Evolutionary conservation across 805 yeast genomes (phyloP).

Genomic region (Wickerhamomyces queroliae): DNA sequence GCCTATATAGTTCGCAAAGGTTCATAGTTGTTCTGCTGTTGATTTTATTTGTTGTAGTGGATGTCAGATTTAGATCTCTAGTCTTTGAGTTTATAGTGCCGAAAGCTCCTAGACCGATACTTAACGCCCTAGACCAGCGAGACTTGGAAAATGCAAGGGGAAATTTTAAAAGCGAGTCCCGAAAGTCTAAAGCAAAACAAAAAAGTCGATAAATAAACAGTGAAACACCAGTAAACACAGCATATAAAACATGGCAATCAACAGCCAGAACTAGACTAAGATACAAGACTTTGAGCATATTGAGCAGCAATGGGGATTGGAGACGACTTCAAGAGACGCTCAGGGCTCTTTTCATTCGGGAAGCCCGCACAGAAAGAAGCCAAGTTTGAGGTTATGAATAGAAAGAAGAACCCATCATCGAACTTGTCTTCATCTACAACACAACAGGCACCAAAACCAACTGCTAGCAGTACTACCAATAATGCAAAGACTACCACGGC

Average conservation of each 20-base stretch:
- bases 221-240: no score
- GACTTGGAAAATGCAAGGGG: conserved; percentile 2
- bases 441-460: background rate
- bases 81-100: no score
- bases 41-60: no score
- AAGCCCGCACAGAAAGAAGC: conserved; percentile 10
- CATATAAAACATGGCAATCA: no score
- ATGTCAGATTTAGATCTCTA: no score
- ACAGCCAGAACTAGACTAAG: no score
- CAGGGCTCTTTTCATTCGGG: conserved; percentile 18
- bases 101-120: no score
- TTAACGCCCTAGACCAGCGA: no score
- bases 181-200: background rate
- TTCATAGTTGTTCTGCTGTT: no score
- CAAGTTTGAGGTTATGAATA: conserved; percentile 21
- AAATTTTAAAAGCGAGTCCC: background rate
- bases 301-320: conserved; percentile 4
- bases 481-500: background rate
- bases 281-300: background rate
- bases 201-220: background rate
- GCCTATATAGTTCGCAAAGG: no score
- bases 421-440: background rate
- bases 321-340: conserved; percentile 16
- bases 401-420: conserved; percentile 18
- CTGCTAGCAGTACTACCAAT: background rate